phyloP scores from a whole-genome alignment of 768 basidiomycete species.

The Phlebiopsis flavidoalba region DNA sequence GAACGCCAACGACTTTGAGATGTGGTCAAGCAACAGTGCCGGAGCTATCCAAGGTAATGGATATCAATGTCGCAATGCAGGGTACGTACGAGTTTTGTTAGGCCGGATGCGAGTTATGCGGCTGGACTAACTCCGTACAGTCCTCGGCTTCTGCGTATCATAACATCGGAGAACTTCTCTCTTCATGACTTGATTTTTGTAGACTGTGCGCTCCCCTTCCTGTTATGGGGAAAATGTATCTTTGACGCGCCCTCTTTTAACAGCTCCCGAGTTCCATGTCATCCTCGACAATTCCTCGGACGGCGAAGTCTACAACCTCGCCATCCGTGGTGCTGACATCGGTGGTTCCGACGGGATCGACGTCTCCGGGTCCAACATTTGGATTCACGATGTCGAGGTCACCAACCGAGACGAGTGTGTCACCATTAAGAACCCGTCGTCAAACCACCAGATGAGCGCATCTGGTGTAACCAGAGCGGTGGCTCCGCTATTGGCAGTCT shows the following conservation, averaged over 20 bases:
- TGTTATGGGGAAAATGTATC: neutral
- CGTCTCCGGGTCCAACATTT: slow-evolving; percentile 25
- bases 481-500: slow-evolving; percentile 26
- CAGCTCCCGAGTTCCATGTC: slow-evolving; percentile 27
- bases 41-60: slow-evolving; percentile 27
- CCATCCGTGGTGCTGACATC: slow-evolving; percentile 24
- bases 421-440: slow-evolving; percentile 25
- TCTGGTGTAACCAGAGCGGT: slow-evolving; percentile 29
- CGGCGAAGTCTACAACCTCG: slow-evolving; percentile 28
- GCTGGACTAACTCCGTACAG: neutral
- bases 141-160: slow-evolving; percentile 25
- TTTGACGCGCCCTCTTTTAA: neutral
- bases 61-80: slow-evolving; percentile 25
- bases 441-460: slow-evolving; percentile 26
- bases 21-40: slow-evolving; percentile 24
- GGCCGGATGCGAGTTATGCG: neutral
- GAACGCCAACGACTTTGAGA: slow-evolving; percentile 27
- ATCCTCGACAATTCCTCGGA: slow-evolving; percentile 23
- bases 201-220: slow-evolving; percentile 16
- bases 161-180: slow-evolving; percentile 25
- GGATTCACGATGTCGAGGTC: slow-evolving; percentile 29
- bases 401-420: slow-evolving; percentile 30
- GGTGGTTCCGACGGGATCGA: slow-evolving; percentile 28
- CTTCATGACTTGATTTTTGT: slow-evolving; percentile 28
- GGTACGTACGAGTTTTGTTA: slow-evolving; percentile 13